Evolutionary conservation across 1,139 yeast genomes (phyloP), one percentile per base, ranked within the genome.

Genomic region (Yamadazyma pseudoaaseri): DNA sequence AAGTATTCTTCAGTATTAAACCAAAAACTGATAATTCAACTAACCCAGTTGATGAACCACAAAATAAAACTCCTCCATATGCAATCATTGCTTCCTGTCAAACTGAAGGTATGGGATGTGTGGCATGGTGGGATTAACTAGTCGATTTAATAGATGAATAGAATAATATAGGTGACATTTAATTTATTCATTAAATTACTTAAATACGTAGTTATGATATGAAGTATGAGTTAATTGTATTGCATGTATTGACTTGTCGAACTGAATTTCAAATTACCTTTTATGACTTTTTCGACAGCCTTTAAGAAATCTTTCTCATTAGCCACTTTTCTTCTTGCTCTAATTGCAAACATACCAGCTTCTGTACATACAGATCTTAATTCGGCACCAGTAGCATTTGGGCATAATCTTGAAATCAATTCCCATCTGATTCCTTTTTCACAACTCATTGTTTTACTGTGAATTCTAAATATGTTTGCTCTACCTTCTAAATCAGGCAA

Each of bases 371-470:
- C 97, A 9, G 95, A 86, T 57, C 96, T 81, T 52, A 92, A 75
- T 65, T 92, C 98, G 7, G 98, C 99, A 62, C 99, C 99, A 1
- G 98, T 92, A 12, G 96, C 86, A 62, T 92, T 92, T 44, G 98
- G 98, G 69, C 98, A 92, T 54, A 92, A 73, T 58, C 98, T 79
- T 15, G 97, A 89, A 54, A 92, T 92, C 55, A 92, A 76, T 63
- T 92, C 98, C 98, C 98, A 92, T 64, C 98, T 82, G 42, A 92
- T 92, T 51, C 87, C 95, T 56, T 96, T 81, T 62, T 92, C 98
- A 47, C 89, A 92, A 52, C 96, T 85, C 98, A 92, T 92, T 35
- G 96, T 81, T 65, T 90, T 92, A 25, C 97, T 84, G 62, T 92
- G 99, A 54, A 92, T 92, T 56, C 97, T 78, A 76, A 94, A 87